Evolutionary conservation across 371 early-diverging fungal genomes (phyloP), one percentile per base, ranked within the genome.

Genomic region (Mucor circinelloides): DNA sequence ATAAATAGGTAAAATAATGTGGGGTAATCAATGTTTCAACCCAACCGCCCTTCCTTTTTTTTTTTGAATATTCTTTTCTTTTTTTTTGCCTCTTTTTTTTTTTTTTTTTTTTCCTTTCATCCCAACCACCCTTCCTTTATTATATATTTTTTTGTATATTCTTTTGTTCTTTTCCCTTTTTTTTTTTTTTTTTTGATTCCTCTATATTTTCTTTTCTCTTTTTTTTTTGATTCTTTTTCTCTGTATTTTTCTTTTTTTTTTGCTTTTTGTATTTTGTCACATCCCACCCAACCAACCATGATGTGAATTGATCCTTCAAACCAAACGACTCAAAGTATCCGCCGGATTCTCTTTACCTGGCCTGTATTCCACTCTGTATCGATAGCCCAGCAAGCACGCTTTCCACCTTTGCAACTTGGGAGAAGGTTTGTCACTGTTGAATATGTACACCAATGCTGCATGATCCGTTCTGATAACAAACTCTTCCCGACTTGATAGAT

Each of bases 401-500:
- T 66, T 42, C 80, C 80, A 83, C 0, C 78, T 30, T 8, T 58
- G 60, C 1, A 80, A 1, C 25, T 74, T 72, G 2, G 68, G 66
- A 1, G 46, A 36, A 0, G 69, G 72, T 9, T 69, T 69, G 4
- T 23, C 36, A 12, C 42, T 66, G 19, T 64, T 63, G 12, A 70
- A 60, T 30, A 74, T 57, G 21, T 60, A 62, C 28, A 23, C 6
- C 0, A 80, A 66, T 0, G 79, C 63, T 10, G 65, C 40, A 66
- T 78, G 74, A 60, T 85, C 83, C 0, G 77, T 79, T 5, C 59
- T 40, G 3, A 81, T 60, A 15, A 68, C 40, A 55, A 80, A 79
- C 1, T 64, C 46, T 1, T n/a, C 15, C 2, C 40, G 19, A 2
- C 79, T 75, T 0, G 64, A 8, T 0, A 85, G 40, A 59, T 75